Conservation (phyloP, 208 protist genomes). For the Trypanosoma boissoni region DNA sequence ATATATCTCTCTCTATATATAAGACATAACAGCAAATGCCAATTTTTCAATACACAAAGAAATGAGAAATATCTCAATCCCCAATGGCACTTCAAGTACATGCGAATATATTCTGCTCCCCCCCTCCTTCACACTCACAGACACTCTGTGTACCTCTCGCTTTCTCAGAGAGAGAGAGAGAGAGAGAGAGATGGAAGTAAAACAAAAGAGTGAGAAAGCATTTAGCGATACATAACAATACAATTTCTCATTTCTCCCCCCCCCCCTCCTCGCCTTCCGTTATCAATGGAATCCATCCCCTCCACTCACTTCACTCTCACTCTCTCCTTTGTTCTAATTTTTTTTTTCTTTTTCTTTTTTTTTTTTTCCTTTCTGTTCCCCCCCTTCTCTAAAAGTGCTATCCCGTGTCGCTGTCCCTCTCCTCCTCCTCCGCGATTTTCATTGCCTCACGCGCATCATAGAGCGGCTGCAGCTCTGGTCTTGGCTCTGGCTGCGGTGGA, state of each 20-base stretch:
- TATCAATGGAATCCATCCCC: too few species aligned
- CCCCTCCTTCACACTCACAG: too few species aligned
- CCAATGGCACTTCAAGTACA: too few species aligned
- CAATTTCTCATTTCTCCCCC: neutral
- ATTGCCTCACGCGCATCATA: constrained; percentile 64
- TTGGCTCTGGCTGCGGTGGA: constrained; percentile 59
- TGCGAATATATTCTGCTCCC: too few species aligned
- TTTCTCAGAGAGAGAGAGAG: too few species aligned
- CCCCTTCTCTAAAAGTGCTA: neutral
- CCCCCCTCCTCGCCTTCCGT: constrained; percentile 3
- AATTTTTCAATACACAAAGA: neutral
- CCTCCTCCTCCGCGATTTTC: constrained; percentile 46
- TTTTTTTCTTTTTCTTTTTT: constrained; percentile 2
- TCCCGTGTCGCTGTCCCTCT: constrained; percentile 21
- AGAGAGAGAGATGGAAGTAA: too few species aligned
- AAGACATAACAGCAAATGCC: neutral
- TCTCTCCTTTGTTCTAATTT: neutral
- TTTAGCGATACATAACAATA: neutral
- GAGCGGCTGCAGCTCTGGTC: constrained; percentile 79
- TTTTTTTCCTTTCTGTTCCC: neutral
- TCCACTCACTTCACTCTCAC: neutral
- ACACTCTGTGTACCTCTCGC: too few species aligned
- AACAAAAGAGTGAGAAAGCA: neutral
- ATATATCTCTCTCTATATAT: neutral
- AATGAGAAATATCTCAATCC: too few species aligned